phyloP scores from a whole-genome alignment of 2,329 filamentous ascomycete genomes.

The Dactylonectria macrodidyma region DNA sequence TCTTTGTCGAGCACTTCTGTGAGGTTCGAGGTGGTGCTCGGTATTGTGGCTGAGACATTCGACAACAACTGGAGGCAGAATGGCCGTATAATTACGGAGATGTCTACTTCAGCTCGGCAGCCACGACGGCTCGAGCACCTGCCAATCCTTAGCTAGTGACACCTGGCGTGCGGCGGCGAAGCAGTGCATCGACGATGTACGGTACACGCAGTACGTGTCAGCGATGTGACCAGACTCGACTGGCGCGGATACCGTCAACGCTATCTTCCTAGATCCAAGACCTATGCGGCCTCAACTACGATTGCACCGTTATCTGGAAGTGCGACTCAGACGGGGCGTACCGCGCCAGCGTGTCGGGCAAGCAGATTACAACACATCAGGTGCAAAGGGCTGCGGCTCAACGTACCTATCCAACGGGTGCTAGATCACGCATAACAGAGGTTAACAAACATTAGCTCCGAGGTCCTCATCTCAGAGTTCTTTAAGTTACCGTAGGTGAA shows the following conservation, averaged over 20 bases:
- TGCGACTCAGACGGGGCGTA: neutral
- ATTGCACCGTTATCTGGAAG: neutral
- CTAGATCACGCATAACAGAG: too few species aligned
- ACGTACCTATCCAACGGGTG: neutral
- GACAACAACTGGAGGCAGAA: too few species aligned
- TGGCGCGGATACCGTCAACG: neutral
- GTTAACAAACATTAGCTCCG: too few species aligned
- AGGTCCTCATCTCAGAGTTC: too few species aligned
- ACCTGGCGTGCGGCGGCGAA: neutral
- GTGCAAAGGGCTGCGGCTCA: neutral
- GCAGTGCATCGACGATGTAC: neutral
- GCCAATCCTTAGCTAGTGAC: neutral
- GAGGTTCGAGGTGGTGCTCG: too few species aligned
- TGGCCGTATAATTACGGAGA: slow-evolving; percentile 22
- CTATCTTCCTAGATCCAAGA: neutral
- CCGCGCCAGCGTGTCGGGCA: neutral
- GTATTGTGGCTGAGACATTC: too few species aligned
- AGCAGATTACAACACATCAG: neutral
- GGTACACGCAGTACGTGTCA: neutral
- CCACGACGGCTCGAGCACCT: neutral
- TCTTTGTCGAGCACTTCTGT: too few species aligned
- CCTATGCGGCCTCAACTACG: neutral
- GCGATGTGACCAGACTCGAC: neutral
- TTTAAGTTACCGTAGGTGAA: too few species aligned
- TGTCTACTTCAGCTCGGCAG: neutral